A percentile compares a stretch with the other conserved stretches of the same genome.
Conservation (phyloP, 2,329 filamentous ascomycete species). For the Stemphylium vesicarium region DNA sequence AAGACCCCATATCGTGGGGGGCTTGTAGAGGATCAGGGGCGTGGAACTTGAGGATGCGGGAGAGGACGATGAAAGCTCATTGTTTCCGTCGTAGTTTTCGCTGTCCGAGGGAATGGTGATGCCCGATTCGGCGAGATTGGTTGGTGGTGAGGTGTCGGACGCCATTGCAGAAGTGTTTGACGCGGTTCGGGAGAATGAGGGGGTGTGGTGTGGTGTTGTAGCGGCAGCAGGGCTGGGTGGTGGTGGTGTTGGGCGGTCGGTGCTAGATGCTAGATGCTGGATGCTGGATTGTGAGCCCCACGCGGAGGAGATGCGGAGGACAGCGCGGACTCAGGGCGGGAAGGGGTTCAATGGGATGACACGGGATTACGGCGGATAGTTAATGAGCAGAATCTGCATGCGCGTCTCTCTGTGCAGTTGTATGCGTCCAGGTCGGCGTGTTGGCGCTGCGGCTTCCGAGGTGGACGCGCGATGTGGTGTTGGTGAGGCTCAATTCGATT, state of each 20-base stretch:
- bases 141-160: slow-evolving; percentile 39
- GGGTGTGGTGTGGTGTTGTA: neutral
- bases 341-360: neutral
- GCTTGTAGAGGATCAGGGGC: slow-evolving; percentile 83
- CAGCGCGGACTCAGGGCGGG: neutral
- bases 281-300: slow-evolving; percentile 9
- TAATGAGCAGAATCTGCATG: too few species aligned
- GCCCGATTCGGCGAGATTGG: slow-evolving; percentile 71
- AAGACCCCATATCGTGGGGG: slow-evolving; percentile 85
- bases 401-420: neutral
- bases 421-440: neutral
- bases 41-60: slow-evolving; percentile 66
- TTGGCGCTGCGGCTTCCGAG: slow-evolving; percentile 13
- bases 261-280: slow-evolving; percentile 1
- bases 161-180: slow-evolving; percentile 18
- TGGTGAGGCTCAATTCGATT: slow-evolving; percentile 25
- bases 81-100: slow-evolving; percentile 76
- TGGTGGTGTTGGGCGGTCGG: neutral
- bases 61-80: slow-evolving; percentile 66
- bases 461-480: slow-evolving; percentile 16
- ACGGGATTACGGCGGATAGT: neutral
- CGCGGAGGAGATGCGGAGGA: slow-evolving; percentile 20
- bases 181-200: too few species aligned
- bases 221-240: neutral
- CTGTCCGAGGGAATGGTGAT: slow-evolving; percentile 82